These are phyloP conservation scores for Piromyces finnis DNA, from an alignment of 192 early-diverging fungal genomes.

Conservation along the genomic window DNA sequence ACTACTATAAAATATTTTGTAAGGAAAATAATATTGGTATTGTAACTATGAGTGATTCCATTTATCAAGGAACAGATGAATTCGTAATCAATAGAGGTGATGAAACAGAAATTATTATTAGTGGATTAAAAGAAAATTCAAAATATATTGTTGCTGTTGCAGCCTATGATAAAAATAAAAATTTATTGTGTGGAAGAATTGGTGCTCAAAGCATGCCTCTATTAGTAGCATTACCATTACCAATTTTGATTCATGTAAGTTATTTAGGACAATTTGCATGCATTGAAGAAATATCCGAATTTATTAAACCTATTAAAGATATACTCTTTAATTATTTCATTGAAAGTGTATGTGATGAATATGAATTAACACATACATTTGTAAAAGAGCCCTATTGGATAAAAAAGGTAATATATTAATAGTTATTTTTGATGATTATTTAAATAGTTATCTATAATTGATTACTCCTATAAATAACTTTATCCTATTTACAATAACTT, in stretches of 20 bases:
- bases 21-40: neutral
- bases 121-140: neutral
- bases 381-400: neutral
- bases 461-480: too few relatives aligned
- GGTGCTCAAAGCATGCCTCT: neutral
- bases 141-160: neutral
- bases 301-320: neutral
- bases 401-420: neutral
- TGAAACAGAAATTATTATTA: neutral
- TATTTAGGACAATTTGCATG: neutral
- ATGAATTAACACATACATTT: neutral
- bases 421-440: too few relatives aligned
- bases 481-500: too few relatives aligned
- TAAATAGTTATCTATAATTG: too few relatives aligned
- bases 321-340: neutral
- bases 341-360: neutral
- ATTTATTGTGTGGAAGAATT: neutral
- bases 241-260: neutral
- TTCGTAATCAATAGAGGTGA: neutral
- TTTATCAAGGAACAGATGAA: neutral
- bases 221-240: neutral
- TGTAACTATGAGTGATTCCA: neutral
- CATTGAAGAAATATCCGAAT: neutral
- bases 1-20: neutral
- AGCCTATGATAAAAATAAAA: neutral